Evolutionary conservation across 2,329 filamentous ascomycete species (phyloP), one percentile per base, ranked within the genome.

Genomic region (Xylariaceae sp.): DNA sequence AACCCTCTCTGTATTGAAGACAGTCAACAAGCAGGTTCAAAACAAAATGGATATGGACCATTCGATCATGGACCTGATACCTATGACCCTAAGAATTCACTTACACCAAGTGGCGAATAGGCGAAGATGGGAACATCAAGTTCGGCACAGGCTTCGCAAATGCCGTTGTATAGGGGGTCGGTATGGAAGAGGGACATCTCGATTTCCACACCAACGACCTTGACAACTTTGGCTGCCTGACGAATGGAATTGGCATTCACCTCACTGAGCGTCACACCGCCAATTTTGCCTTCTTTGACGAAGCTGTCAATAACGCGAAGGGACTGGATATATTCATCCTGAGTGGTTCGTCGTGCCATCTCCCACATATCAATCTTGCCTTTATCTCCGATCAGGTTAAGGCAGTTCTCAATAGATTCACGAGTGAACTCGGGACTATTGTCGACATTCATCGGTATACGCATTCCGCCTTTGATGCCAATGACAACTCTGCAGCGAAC

Each of bases 101-200:
- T 49, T 42, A 53, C 50, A n/a, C 81, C 79, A 1, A 85, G 72
- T 2, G 82, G 81, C 18, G 60, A 56, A 40, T 57, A 84, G 0
- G 78, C 79, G 5, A 83, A 67, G 35, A 85, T 74, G 0, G 81
- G 77, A 36, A 86, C 84, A 8, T 72, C 73, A 3, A 81, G 68
- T 62, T 85, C 79, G 1, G 55, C 63, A 53, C 75, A 76, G 1
- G 70, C 61, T 6, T 62, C 61, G 5, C 67, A 67, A 30, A 75
- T 62, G 1, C 73, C 70, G 23, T 69, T 63, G 13, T 57, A 53
- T 21, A 67, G 55, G n/a, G 64, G 61, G 9, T 70, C 66, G 6
- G 63, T 67, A 7, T 58, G 6, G 59, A 65, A 72, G 16, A 72
- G 60, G 8, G 66, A 70, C 23, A 72, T 61, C 46, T 75, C 73